Evolutionary conservation across 2,329 filamentous ascomycete species (phyloP).

Genomic region (Ophiocordyceps camponoti-saundersi): DNA sequence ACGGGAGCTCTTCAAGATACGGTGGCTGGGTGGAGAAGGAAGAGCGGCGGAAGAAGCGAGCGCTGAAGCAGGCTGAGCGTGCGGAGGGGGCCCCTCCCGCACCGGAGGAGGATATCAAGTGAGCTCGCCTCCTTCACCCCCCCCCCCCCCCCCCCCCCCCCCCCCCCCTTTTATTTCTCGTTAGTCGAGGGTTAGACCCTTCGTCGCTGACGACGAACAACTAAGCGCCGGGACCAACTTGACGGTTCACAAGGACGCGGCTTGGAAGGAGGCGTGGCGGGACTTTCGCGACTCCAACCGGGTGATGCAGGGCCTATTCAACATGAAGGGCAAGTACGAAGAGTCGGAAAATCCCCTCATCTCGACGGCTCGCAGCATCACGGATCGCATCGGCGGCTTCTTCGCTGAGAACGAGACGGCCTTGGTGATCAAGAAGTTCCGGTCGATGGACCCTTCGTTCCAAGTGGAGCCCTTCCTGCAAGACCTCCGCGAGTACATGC

Average conservation of each 20-base stretch:
- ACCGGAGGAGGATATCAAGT: conserved; percentile 76
- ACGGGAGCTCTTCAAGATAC: conserved; percentile 89
- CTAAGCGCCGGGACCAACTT: conserved; percentile 79
- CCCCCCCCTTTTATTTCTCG: too few relatives aligned
- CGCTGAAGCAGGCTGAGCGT: conserved; percentile 50
- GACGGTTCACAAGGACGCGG: conserved; percentile 89
- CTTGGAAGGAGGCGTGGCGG: conserved; percentile 97
- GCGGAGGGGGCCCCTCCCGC: conserved; percentile 33
- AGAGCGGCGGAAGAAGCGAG: conserved; percentile 66
- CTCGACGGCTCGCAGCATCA: conserved; percentile 81
- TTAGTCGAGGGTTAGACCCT: not conserved
- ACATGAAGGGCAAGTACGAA: conserved; percentile 72
- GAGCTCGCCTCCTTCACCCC: conserved; percentile 28
- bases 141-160: too few relatives aligned
- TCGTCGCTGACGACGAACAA: not conserved
- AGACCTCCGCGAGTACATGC: conserved; percentile 93
- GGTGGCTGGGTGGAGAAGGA: conserved; percentile 96
- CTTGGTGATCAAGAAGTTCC: conserved; percentile 94
- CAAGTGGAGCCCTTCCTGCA: conserved; percentile 88
- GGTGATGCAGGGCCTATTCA: conserved; percentile 75
- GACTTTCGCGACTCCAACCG: conserved; percentile 85
- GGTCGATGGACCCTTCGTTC: conserved; percentile 87
- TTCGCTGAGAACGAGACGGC: conserved; percentile 98
- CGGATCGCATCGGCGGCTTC: conserved; percentile 82
- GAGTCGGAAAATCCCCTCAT: conserved; percentile 96